These are phyloP conservation scores for Lepidium africanum DNA, from an alignment of 345 rosid species.

Conservation along the genomic window DNA sequence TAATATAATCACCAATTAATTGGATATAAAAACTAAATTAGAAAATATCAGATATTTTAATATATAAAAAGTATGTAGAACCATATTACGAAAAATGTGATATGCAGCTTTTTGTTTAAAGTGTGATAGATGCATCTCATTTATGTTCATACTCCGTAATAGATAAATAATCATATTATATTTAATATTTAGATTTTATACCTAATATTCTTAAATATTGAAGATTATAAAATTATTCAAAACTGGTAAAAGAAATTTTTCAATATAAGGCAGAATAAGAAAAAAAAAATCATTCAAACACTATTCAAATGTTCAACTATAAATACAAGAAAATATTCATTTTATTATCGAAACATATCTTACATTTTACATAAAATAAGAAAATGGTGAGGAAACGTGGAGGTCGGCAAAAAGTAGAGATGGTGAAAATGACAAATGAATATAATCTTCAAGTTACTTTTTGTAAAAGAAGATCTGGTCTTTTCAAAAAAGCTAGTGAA, in stretches of 20 bases:
- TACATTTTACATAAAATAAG: neutral
- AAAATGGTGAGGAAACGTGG: slow-evolving; percentile 31
- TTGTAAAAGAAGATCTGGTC: slow-evolving; percentile 21
- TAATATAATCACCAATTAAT: too few species aligned
- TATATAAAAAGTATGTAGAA: neutral
- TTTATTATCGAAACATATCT: neutral
- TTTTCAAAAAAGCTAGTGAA: slow-evolving; percentile 25
- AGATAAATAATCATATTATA: neutral
- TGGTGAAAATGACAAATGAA: slow-evolving; percentile 18
- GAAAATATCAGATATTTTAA: too few species aligned
- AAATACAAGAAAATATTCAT: neutral
- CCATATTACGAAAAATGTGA: neutral
- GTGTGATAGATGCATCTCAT: neutral
- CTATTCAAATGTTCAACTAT: neutral
- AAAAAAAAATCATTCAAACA: neutral
- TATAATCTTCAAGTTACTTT: slow-evolving; percentile 19
- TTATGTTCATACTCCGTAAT: neutral
- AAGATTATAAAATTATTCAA: neutral
- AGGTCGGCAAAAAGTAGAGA: slow-evolving; percentile 23
- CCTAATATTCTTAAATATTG: neutral
- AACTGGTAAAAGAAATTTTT: neutral
- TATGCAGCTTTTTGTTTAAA: neutral
- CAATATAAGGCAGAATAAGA: neutral
- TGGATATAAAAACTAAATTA: too few species aligned
- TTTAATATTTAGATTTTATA: neutral